These are phyloP conservation scores for Syzygium oleosum DNA, from an alignment of 345 rosid genomes.

Conservation along the genomic window DNA sequence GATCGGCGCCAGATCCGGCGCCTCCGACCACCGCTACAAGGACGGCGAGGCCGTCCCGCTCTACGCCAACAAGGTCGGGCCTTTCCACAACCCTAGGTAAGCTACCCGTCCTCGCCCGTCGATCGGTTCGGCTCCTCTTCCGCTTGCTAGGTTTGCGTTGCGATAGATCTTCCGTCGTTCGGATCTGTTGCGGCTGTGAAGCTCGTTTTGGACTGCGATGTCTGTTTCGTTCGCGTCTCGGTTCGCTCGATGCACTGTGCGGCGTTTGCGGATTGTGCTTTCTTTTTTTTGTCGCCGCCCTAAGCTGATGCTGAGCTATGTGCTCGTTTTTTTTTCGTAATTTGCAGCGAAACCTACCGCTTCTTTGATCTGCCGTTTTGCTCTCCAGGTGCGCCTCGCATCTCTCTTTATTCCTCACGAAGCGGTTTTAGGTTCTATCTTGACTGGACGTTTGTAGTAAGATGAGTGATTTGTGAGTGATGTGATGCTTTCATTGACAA, in stretches of 20 bases:
- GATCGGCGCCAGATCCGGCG: not conserved
- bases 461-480: not conserved
- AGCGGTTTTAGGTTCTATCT: not conserved
- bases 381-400: constrained; percentile 35
- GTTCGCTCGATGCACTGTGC: too few species aligned
- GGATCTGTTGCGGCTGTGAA: not conserved
- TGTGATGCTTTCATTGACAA: not conserved
- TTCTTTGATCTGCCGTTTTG: constrained; percentile 81
- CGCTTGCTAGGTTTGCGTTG: not conserved
- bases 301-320: not conserved
- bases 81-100: not conserved
- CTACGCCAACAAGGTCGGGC: not conserved
- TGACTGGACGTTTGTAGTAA: not conserved
- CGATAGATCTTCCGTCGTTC: not conserved
- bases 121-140: not conserved
- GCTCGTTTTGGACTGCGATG: not conserved
- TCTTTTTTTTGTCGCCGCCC: not conserved
- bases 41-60: not conserved
- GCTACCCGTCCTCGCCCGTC: not conserved
- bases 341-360: constrained; percentile 68
- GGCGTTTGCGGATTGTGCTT: not conserved
- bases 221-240: too few species aligned
- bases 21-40: not conserved
- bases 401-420: not conserved
- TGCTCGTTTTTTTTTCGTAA: not conserved